phyloP scores from a whole-genome alignment of 441 rosid genomes.

The Brassica balearica region DNA sequence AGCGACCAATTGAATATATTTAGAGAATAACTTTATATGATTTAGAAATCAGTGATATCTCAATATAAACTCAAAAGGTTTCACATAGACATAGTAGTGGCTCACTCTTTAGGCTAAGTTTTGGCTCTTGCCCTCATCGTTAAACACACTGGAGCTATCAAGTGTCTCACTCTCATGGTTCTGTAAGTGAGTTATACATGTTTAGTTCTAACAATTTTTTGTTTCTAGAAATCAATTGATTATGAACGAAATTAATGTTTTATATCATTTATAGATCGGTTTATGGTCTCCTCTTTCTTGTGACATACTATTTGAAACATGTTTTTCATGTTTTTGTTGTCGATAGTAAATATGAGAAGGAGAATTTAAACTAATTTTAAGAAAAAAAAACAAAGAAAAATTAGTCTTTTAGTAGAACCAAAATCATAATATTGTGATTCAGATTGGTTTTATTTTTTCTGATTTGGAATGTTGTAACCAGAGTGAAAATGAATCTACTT shows the following conservation, averaged over 20 bases:
- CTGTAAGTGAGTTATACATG: constrained; percentile 52
- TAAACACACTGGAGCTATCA: constrained; percentile 74
- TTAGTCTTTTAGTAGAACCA: not conserved
- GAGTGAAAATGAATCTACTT: not conserved
- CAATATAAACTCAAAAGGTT: constrained; percentile 68
- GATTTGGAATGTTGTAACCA: not conserved
- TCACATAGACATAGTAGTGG: constrained; percentile 65
- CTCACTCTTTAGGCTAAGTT: constrained; percentile 94
- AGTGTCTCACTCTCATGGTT: constrained; percentile 83
- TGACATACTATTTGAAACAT: not conserved
- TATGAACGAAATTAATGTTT: not conserved
- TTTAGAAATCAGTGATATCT: constrained; percentile 77
- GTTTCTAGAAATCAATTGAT: not conserved
- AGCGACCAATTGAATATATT: constrained; percentile 82
- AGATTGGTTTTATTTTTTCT: not conserved
- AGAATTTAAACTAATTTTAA: not conserved
- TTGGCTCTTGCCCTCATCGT: constrained; percentile 91
- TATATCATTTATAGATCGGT: not conserved
- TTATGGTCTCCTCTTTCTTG: not conserved
- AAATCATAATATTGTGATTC: constrained; percentile 1
- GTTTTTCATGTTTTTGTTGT: not conserved
- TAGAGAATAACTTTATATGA: constrained; percentile 86
- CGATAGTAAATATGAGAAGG: not conserved
- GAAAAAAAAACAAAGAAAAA: not conserved
- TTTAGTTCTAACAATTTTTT: not conserved